These are phyloP conservation scores for Paecilomyces dactylethromorphus DNA, from an alignment of 2,329 filamentous ascomycete species.

Conservation along the genomic window DNA sequence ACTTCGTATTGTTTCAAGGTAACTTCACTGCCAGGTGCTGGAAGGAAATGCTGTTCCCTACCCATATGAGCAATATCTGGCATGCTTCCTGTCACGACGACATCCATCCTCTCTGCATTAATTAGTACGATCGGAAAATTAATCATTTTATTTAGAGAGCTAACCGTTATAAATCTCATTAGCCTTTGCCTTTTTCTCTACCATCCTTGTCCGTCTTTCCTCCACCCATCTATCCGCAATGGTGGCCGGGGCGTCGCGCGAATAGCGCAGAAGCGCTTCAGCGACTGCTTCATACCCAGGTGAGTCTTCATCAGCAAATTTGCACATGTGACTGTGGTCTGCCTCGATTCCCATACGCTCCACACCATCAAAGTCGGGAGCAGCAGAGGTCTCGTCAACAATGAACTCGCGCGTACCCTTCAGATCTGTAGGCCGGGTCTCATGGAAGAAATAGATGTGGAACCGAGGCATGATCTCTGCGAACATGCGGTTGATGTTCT, in stretches of 20 bases:
- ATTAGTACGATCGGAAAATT: constrained; percentile 2
- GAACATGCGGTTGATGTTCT: constrained; percentile 68
- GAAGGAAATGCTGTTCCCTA: constrained; percentile 27
- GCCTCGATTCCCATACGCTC: constrained; percentile 69
- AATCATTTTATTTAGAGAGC: constrained; percentile 6
- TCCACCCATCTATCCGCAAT: constrained; percentile 55
- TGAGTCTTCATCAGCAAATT: constrained; percentile 57
- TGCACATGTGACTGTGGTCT: constrained; percentile 66
- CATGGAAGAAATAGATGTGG: constrained; percentile 69
- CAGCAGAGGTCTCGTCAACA: constrained; percentile 64
- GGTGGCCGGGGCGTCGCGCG: constrained; percentile 47
- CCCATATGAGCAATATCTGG: constrained; percentile 20
- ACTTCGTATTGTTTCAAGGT: constrained; percentile 31
- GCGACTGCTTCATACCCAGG: constrained; percentile 57
- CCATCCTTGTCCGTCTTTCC: constrained; percentile 41
- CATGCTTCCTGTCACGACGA: constrained; percentile 14
- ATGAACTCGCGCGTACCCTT: constrained; percentile 58
- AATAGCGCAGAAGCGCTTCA: constrained; percentile 41
- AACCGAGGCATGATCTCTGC: constrained; percentile 65
- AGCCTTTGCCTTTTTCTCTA: constrained; percentile 30
- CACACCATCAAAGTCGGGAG: constrained; percentile 62
- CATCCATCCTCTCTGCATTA: constrained; percentile 10
- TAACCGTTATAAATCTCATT: constrained; percentile 31
- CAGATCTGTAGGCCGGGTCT: constrained; percentile 64
- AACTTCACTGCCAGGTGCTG: constrained; percentile 19